Evolutionary conservation across 345 rosid species (phyloP).

Genomic region (Sonneratia caseolaris): DNA sequence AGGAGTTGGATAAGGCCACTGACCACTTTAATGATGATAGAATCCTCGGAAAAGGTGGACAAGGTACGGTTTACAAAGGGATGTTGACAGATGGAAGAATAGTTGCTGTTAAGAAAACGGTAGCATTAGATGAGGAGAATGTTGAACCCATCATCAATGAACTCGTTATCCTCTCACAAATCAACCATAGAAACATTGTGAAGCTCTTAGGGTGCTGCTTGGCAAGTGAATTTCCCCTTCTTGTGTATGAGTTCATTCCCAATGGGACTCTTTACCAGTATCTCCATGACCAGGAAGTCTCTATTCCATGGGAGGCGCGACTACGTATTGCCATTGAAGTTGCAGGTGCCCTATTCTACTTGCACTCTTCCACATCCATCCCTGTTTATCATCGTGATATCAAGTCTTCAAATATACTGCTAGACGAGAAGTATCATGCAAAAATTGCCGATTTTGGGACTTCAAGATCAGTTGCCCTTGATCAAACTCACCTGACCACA

Average conservation of each 20-base stretch:
- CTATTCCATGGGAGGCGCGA: background rate
- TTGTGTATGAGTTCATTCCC: conserved; percentile 11
- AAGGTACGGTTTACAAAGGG: conserved; percentile 14
- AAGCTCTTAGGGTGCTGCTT: conserved; percentile 13
- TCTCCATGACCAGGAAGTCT: background rate
- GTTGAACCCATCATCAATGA: conserved; percentile 15
- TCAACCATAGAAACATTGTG: conserved; percentile 13
- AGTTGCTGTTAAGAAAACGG: conserved; percentile 6
- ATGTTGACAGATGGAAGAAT: conserved; percentile 12
- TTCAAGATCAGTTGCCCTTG: conserved; percentile 10
- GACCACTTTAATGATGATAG: conserved; percentile 3
- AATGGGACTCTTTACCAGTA: conserved; percentile 10
- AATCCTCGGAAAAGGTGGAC: conserved; percentile 2
- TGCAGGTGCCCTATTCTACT: conserved; percentile 11
- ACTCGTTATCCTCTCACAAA: conserved; percentile 10
- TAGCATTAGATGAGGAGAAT: background rate
- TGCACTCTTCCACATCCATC: conserved; percentile 11
- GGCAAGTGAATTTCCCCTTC: conserved; percentile 5
- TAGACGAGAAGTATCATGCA: conserved; percentile 11
- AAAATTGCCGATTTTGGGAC: conserved; percentile 17
- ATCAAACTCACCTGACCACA: conserved; percentile 18
- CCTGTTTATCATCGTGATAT: conserved; percentile 15
- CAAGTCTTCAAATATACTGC: conserved; percentile 12
- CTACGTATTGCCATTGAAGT: conserved; percentile 15
- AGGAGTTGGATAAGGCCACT: conserved; percentile 4